Percentiles rank a stretch among this genome's conserved stretches.
These are phyloP conservation scores for Naganishia vaughanmartiniae DNA, from an alignment of 768 basidiomycete genomes.

Conservation along the genomic window DNA sequence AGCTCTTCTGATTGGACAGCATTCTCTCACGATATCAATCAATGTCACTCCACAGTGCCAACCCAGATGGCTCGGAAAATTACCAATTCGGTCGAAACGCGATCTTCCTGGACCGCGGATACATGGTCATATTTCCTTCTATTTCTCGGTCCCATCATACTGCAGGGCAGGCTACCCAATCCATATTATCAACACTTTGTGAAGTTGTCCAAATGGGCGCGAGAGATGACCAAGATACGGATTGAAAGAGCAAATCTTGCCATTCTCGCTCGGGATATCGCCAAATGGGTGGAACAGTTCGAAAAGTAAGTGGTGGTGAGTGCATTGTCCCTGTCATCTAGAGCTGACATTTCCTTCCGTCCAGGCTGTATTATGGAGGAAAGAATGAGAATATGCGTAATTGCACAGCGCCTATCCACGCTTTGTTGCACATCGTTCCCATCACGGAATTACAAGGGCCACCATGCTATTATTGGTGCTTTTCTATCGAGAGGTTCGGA, in stretches of 20 bases:
- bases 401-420: background rate
- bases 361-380: background rate
- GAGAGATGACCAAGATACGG: background rate
- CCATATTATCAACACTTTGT: background rate
- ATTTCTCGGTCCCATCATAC: background rate
- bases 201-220: background rate
- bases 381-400: background rate
- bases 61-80: background rate
- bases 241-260: background rate
- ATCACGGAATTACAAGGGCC: background rate
- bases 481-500: background rate
- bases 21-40: background rate
- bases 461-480: slow-evolving; percentile 9
- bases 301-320: background rate
- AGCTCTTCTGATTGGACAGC: background rate
- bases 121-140: slow-evolving; percentile 2
- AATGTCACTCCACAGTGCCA: background rate
- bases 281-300: background rate
- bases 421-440: background rate
- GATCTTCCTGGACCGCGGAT: background rate
- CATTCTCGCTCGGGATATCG: background rate
- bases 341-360: background rate
- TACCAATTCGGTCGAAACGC: background rate
- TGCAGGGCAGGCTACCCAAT: background rate
- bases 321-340: background rate